Evolutionary conservation across 805 yeast genomes (phyloP).

Genomic region (Nakazawaea siamensis): DNA sequence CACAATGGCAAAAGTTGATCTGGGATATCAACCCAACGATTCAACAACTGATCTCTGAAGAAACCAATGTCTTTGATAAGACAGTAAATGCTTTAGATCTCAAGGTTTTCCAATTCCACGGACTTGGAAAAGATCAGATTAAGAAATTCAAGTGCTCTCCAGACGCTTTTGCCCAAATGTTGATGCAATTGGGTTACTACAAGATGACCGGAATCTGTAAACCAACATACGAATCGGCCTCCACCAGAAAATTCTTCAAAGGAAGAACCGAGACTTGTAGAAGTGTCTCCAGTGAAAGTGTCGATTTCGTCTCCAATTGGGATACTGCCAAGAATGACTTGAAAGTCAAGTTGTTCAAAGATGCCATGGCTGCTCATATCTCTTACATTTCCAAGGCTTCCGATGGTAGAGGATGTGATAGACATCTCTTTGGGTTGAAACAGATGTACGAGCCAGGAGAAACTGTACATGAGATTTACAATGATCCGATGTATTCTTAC

Average conservation of each 20-base stretch:
- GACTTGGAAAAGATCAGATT: conserved; percentile 80
- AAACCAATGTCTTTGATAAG: conserved; percentile 45
- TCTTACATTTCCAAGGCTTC: conserved; percentile 69
- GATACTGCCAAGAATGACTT: conserved; percentile 38
- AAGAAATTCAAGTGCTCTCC: conserved; percentile 84
- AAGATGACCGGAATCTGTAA: conserved; percentile 71
- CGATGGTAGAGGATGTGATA: conserved; percentile 83
- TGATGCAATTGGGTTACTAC: conserved; percentile 85
- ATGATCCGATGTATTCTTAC: conserved; percentile 69
- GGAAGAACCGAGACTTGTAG: conserved; percentile 96
- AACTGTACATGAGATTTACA: conserved; percentile 57
- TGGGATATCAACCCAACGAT: conserved; percentile 55
- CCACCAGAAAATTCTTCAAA: conserved; percentile 78
- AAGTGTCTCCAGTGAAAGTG: conserved; percentile 66
- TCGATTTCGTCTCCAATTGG: conserved; percentile 69
- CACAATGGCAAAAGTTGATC: conserved; percentile 24
- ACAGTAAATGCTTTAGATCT: conserved; percentile 61
- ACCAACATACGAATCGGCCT: conserved; percentile 95
- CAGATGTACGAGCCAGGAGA: conserved; percentile 56
- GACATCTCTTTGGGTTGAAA: conserved; percentile 87
- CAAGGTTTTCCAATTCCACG: conserved; percentile 71
- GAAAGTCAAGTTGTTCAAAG: conserved; percentile 60
- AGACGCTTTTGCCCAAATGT: conserved; percentile 87
- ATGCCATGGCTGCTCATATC: conserved; percentile 69
- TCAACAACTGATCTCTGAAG: conserved; percentile 42